Evolutionary conservation across 1,284 basidiomycete genomes (phyloP), one percentile per base, ranked within the genome.

Genomic region (Ceratobasidium sp.): DNA sequence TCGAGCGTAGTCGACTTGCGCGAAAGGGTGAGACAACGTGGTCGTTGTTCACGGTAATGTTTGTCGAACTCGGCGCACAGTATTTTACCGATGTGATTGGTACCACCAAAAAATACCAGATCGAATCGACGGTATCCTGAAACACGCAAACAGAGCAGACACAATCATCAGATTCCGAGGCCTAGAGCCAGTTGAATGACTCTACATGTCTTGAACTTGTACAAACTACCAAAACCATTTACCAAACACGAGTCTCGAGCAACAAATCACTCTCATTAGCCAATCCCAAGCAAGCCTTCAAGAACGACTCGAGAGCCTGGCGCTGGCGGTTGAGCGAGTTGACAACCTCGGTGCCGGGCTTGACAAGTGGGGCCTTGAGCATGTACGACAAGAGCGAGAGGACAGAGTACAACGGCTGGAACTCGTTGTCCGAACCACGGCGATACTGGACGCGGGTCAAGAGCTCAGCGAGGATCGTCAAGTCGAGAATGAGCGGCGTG

Each of bases 311-410:
- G 73, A 98, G 87, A 22, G 93, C 96, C 72, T 94, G 93, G 77
- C 95, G 88, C 85, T 99, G 96, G 78, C 96, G 87, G 81, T 90
- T 91, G 74, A 98, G 86, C 76, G 90, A 92, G 88, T 99, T 99
- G 81, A 98, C 91, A 74, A 98, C 94, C 88, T 73, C 73, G 45
- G 72, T 72, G 49, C 85, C 96, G 73, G 94, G 95, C 86, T 98
- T 98, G 82, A 97, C 95, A 75, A 98, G 86, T 31, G 96, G 95
- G 0, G 96, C 96, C 86, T 98, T 96, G 82, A 96, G 90, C 94
- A 96, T 96, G 85, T 95, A 97, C 64, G 89, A 92, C 68, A 97
- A 84, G 72, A 97, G 85, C 53, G 93, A 96, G 56, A 97, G 84
- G 67, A 97, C 91, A 12, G 90, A 86, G 84, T 97, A 93, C 32